Evolutionary conservation across 2,329 filamentous ascomycete species (phyloP), one percentile per base, ranked within the genome.

Genomic region (Aureobasidium sp.): DNA sequence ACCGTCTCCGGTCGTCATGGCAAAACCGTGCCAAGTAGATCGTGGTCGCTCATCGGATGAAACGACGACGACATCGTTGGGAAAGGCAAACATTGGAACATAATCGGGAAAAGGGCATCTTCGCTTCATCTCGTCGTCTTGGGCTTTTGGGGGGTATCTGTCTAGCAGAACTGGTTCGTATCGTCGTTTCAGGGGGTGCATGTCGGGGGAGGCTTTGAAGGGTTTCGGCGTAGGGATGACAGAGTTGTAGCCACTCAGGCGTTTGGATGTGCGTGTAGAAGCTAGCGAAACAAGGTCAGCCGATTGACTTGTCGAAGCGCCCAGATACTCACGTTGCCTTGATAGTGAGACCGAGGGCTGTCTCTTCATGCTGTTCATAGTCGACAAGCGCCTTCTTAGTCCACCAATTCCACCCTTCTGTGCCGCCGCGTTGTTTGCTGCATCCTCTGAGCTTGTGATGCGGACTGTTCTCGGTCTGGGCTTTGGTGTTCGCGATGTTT

Each of bases 11-110:
- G 88, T 89, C 2, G 94, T 99, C 94, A 99, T 97, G 65, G 91
- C 92, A 71, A 99, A 99, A 53, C 94, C 94, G 75, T 99, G 94
- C 94, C 94, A 99, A 27, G 92, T 97, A n/a, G 94, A 93, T 64
- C 91, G 83, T 1, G 94, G 94, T 64, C 92, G 84, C 72, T 96
- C 91, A 70, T 99, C 94, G 1, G 92, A 92, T 1, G 94, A 97
- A 10, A 97, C 90, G 58, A 99, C 94, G 65, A 91, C 91, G 68
- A 99, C 94, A 73, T 99, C 94, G 74, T 97, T 97, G 49, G 94
- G 94, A 70, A 97, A 99, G 59, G 94, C 92, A 75, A 99, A 99
- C 94, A 99, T 97, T 61, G 94, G 94, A 21, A 99, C 91, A 70
- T 97, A 99, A 72, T 99, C 94, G 0, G 94, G 94, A 71, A 99